Evolutionary conservation across 257 asterid genomes (phyloP).

Genomic region (Mentha longifolia): DNA sequence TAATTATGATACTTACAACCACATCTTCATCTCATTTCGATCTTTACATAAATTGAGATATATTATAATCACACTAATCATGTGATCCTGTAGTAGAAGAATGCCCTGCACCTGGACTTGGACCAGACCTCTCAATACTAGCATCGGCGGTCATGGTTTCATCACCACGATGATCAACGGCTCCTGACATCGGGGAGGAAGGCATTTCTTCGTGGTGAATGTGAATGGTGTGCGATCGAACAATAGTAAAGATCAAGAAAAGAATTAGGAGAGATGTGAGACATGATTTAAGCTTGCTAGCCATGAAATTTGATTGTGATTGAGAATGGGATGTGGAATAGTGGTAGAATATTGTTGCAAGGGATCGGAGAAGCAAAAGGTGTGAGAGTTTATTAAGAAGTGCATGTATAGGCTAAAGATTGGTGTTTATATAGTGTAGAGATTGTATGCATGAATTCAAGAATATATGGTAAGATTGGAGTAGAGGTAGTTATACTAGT

Average conservation of each 20-base stretch:
- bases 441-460: slow-evolving; percentile 13
- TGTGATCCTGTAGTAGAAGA: slow-evolving; percentile 17
- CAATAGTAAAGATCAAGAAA: slow-evolving; percentile 12
- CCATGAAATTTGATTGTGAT: slow-evolving; percentile 17
- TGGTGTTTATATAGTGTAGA: background rate
- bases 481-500: background rate
- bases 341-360: background rate
- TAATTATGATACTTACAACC: too few relatives aligned
- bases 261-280: slow-evolving; percentile 22
- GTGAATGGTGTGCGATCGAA: slow-evolving; percentile 20
- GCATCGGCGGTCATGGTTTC: background rate
- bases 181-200: background rate
- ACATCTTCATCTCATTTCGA: background rate
- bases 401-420: slow-evolving; percentile 7
- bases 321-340: background rate
- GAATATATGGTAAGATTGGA: background rate
- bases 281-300: slow-evolving; percentile 10
- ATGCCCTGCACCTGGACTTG: slow-evolving; percentile 43
- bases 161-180: background rate
- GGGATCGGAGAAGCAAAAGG: slow-evolving; percentile 7
- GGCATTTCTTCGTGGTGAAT: background rate
- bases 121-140: slow-evolving; percentile 36
- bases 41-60: background rate
- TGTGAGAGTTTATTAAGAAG: slow-evolving; percentile 15
- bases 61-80: background rate